Base-by-base conservation (phyloP, 2,329 filamentous ascomycete species). In the Colletotrichum somersetense region DNA sequence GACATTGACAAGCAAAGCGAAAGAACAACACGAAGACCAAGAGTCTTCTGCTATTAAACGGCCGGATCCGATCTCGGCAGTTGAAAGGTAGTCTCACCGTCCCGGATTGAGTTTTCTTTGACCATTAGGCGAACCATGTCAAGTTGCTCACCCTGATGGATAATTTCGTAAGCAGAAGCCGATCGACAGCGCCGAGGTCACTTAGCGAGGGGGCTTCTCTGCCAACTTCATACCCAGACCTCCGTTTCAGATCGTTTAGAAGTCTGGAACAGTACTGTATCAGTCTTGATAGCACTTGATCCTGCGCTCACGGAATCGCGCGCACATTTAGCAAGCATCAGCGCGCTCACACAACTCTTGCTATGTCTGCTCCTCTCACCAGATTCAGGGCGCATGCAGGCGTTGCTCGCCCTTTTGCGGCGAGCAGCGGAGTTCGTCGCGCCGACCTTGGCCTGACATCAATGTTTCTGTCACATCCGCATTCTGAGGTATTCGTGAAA, bases 221-320 rank as follows among this genome's bases (percentile, higher is more conserved):
- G 6, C 56, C 35, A 16, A 30, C 2, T 5, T 44, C 48, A 46
- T 57, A 57, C 2, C 66, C 66, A 16, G 71, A 65, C 48, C 70
- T 73, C 2, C 71, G 52, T 40, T 73, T 73, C 42, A 66, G 30
- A 10, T 70, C 57, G 4, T 70, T 61, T 2, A 73, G 7, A 42
- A 66, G 30, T 30, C 30, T 30, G 30, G 30, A 30, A 30, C 30
- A 30, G 30, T 30, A 30, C 30, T 30, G 30, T 30, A 30, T 4
- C 30, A 30, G 4, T 30, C 2, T 30, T 3, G 30, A 5, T 30
- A 73, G 11, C 66, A 73, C 14, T 69, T 63, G 23, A 73, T 66
- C 23, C 70, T 73, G 23, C 66, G 62, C 18, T 73, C 71, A n/a
- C 71, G 56, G 42, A 62, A 73, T 14, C 55, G 42, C 5, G 64